These are phyloP conservation scores for Zoysia japonica DNA, from an alignment of 176 grass and related monocot species.

Conservation along the genomic window DNA sequence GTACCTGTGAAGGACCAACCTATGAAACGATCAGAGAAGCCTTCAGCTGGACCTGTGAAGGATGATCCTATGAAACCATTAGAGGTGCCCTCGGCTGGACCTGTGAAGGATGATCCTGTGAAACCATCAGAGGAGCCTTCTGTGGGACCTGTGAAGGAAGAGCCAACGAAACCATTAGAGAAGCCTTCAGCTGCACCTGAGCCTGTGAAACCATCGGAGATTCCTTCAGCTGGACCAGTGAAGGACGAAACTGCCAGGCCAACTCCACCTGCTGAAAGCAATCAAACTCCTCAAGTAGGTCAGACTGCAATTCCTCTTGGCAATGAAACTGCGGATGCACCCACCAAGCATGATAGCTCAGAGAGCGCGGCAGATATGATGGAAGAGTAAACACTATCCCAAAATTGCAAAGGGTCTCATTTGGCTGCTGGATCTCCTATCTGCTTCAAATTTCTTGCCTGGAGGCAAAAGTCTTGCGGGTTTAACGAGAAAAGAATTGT, in stretches of 20 bases:
- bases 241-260: slow-evolving; percentile 26
- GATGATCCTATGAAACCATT: slow-evolving; percentile 41
- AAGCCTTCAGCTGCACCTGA: slow-evolving; percentile 36
- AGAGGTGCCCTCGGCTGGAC: slow-evolving; percentile 40
- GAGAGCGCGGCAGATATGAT: slow-evolving; percentile 33
- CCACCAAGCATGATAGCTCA: slow-evolving; percentile 35
- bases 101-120: slow-evolving; percentile 42
- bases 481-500: slow-evolving; percentile 39
- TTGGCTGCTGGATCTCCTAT: slow-evolving; percentile 53
- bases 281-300: slow-evolving; percentile 24
- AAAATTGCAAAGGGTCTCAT: slow-evolving; percentile 48
- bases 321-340: slow-evolving; percentile 31
- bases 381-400: background rate
- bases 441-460: slow-evolving; percentile 66
- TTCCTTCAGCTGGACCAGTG: slow-evolving; percentile 13
- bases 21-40: slow-evolving; percentile 43
- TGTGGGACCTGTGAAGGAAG: slow-evolving; percentile 42
- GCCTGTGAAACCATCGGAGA: slow-evolving; percentile 27
- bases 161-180: slow-evolving; percentile 36
- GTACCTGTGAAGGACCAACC: slow-evolving; percentile 47
- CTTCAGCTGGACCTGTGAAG: slow-evolving; percentile 40
- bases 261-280: slow-evolving; percentile 37
- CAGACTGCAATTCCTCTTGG: slow-evolving; percentile 40
- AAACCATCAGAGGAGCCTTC: slow-evolving; percentile 47
- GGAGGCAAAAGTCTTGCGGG: slow-evolving; percentile 49